Conservation (phyloP, 2,329 filamentous ascomycete species). For the Aspergillus hiratsukae region DNA sequence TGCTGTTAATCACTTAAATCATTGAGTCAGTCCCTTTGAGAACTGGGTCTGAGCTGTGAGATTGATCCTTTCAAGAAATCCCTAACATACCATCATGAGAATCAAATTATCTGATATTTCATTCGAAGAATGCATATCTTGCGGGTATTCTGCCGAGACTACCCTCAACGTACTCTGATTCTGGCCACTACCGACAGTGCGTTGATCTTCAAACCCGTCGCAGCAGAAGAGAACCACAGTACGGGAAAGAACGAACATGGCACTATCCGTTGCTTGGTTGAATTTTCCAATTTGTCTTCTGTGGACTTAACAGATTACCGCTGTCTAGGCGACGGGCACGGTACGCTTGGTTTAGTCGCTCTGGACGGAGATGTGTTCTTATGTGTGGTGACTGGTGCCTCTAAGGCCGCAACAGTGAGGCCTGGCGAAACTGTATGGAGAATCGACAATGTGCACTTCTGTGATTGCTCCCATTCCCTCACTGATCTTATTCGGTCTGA, state of each 20-base stretch:
- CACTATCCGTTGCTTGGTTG: slow-evolving; percentile 73
- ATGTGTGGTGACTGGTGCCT: slow-evolving; percentile 77
- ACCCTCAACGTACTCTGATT: slow-evolving; percentile 81
- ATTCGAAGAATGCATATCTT: slow-evolving; percentile 52
- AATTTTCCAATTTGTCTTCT: slow-evolving; percentile 65
- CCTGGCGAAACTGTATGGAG: slow-evolving; percentile 86
- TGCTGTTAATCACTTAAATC: neutral
- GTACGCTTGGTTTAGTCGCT: slow-evolving; percentile 83
- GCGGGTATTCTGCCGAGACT: slow-evolving; percentile 78
- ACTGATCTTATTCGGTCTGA: slow-evolving; percentile 2
- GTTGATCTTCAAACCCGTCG: slow-evolving; percentile 77
- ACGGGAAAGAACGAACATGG: slow-evolving; percentile 30
- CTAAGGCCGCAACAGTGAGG: slow-evolving; percentile 73
- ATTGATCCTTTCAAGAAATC: neutral
- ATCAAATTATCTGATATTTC: neutral
- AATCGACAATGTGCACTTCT: slow-evolving; percentile 82
- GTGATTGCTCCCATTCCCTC: slow-evolving; percentile 31
- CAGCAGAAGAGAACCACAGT: slow-evolving; percentile 54
- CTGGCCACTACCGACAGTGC: slow-evolving; percentile 75
- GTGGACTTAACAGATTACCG: slow-evolving; percentile 72
- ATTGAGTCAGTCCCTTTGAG: neutral
- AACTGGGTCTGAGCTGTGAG: neutral
- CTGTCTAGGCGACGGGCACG: slow-evolving; percentile 71
- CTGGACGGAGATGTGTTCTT: slow-evolving; percentile 82
- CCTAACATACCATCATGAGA: neutral